Evolutionary conservation across 495 filamentous ascomycete genomes (phyloP), one percentile per base, ranked within the genome.

Genomic region (Penicillium silybi): DNA sequence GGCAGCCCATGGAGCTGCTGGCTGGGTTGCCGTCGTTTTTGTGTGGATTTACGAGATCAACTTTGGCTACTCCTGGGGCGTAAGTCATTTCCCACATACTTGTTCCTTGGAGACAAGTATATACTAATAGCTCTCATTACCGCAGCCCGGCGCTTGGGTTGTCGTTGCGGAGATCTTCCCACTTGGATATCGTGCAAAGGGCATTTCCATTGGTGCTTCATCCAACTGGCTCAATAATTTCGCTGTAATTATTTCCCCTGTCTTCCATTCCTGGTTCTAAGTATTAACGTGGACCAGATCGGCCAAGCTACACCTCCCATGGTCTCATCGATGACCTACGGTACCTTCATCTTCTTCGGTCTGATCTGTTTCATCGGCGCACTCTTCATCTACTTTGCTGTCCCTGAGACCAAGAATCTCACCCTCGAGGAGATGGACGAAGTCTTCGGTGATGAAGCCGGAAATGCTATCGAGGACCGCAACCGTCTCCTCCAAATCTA

Each of bases 1-100:
- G 85, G 54, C 55, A 2, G 58, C 58, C 1, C 81, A 92, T 50
- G 52, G 59, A 15, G 78, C 76, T 4, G 84, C 82, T 3, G 87
- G 85, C 1, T 90, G 87, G 86, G 87, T 75, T 4, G 85, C 84
- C n/a, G 80, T 86, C 9, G 79, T 66, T 57, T 86, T 89, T 78
- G 82, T 90, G 48, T 90, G 85, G 85, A 72, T 89, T 27, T 90
- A 86, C 58, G 48, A 48, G 8, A 50, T 46, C 34, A 56, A 56
- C n/a, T 60, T 60, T 26, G 57, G 37, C 6, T 54, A 49, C 26
- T 49, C 45, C 6, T 54, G 52, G 52, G 52, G 73, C 25, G 37
- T 39, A 19, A 39, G 37, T 39, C 37, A 32, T 39, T 39, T 39
- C 37, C 37, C 6, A 39, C 37, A 39, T n/a, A 7, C 2, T 17